Evolutionary conservation across 352 stramenopile species (phyloP), one percentile per base, ranked within the genome.

Genomic region (Globisporangium spiculum): DNA sequence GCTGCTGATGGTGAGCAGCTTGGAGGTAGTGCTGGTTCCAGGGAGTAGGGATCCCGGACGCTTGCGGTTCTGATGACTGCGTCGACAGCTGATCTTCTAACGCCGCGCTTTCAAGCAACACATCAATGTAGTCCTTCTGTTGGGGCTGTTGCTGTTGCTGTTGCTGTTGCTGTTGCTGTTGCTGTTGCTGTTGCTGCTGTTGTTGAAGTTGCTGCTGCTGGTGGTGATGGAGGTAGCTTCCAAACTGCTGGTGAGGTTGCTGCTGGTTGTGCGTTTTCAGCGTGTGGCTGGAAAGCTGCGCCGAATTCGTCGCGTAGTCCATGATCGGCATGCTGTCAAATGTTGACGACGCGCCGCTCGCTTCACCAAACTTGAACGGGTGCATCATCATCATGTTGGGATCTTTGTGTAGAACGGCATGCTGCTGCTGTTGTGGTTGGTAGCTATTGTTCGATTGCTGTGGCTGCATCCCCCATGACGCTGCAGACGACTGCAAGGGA

Each of bases 121-220:
- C 78, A 63, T 90, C 81, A 12, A 90, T 81, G 46, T 84, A 90
- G 50, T 90, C 80, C 54, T 76, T 76, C 5, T 70, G 65, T 36
- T 66, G 75, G 46, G 75, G 60, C 63, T 77, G 69, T 6, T 65
- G 65, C 1, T 70, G 54, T 27, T 69, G 44, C 12, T 68, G 50
- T 6, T n/a, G n/a, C n/a, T n/a, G 59, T 56, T 76, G 70, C 4
- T 64, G 64, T 1, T 69, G 57, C 63, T 77, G 69, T 6, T 65
- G 65, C 1, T 70, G 54, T 27, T 44, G 34, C 1, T 63, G 54
- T 24, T 64, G 57, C 20, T 64, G 36, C n/a, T 67, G 46, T 12
- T 61, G 60, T 16, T 72, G 56, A 26, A 59, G 59, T 56, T 77
- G 70, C 4, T 65, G 65, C 3, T 69, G 57, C 16, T 70, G 48